Evolutionary conservation across 106 monocot species (phyloP).

Genomic region (Phalaenopsis aphrodite): DNA sequence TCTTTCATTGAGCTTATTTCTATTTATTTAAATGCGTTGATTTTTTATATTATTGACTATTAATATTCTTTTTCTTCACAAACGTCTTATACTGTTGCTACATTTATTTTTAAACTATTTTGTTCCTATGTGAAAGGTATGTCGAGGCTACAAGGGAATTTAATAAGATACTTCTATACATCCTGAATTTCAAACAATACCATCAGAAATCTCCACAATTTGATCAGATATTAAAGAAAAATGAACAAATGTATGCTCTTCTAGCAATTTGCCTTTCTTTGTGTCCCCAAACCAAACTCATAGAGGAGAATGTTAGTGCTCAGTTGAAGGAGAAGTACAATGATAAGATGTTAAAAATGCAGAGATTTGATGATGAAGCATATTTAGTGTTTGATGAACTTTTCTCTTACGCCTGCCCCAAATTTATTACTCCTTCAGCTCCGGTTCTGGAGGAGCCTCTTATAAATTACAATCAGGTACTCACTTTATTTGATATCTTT

Average conservation of each 20-base stretch:
- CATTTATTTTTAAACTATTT: background rate
- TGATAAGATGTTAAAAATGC: slow-evolving; percentile 96
- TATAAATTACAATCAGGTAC: slow-evolving; percentile 92
- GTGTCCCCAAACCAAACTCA: slow-evolving; percentile 75
- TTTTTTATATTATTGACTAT: background rate
- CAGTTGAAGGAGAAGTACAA: slow-evolving; percentile 92
- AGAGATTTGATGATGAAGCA: slow-evolving; percentile 88
- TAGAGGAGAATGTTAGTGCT: slow-evolving; percentile 79
- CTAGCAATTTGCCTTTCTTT: slow-evolving; percentile 82
- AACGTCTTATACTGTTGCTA: background rate
- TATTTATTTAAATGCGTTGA: background rate
- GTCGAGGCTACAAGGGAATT: slow-evolving; percentile 76
- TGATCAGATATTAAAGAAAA: slow-evolving; percentile 96
- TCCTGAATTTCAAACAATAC: slow-evolving; percentile 87
- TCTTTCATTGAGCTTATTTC: background rate
- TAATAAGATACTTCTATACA: slow-evolving; percentile 88
- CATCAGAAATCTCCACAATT: slow-evolving; percentile 95
- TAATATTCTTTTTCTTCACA: background rate
- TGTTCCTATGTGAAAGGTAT: slow-evolving; percentile 40
- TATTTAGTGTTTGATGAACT: slow-evolving; percentile 86
- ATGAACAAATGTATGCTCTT: slow-evolving; percentile 98
- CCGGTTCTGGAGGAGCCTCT: slow-evolving; percentile 75
- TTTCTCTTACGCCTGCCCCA: slow-evolving; percentile 94
- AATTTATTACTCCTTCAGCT: slow-evolving; percentile 84
- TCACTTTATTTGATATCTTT: background rate